Base-by-base conservation (phyloP, 345 rosid species). In the Limnanthes douglasii region DNA sequence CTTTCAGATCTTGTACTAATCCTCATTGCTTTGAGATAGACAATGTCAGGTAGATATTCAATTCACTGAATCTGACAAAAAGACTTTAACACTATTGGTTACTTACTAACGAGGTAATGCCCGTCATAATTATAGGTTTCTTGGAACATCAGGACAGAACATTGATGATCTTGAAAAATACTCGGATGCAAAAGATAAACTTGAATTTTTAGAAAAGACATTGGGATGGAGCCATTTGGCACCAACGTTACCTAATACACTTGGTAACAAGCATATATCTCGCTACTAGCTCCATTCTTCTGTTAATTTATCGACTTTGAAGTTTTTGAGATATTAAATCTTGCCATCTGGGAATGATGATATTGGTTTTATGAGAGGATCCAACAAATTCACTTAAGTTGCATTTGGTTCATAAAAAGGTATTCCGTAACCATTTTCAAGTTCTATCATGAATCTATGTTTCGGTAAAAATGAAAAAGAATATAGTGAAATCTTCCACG, bases 91-190 rank as follows among this genome's bases (percentile, higher is more conserved):
- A n/a, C 5, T 38, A 21, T 60, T 37, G 43, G 19, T n/a, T n/a
- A n/a, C n/a, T n/a, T n/a, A n/a, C n/a, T n/a, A n/a, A n/a, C n/a
- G n/a, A n/a, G n/a, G n/a, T n/a, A n/a, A n/a, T n/a, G n/a, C n/a
- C n/a, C n/a, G n/a, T n/a, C n/a, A n/a, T n/a, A n/a, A n/a, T 50
- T 51, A 15, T 48, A 92, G 96, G 54, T 81, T 92, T 69, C 96
- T 92, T 52, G 94, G 99, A 63, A 92, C 99, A 15, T 92, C 99
- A n/a, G 99, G 96, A 53, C 96, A 92, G 62, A 92, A 85, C 34
- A 71, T 92, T 15, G 83, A 81, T 43, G 99, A 85, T 66, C 88
- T 92, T 37, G 62, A 63, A 32, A 85, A 85, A 65, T 85, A 92
- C 53, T 81, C 96, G 5, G 90, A 78, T 51, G 99, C 83, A 32